Conservation (phyloP, 2,329 filamentous ascomycete genomes). For the Colletotrichum sp. region DNA sequence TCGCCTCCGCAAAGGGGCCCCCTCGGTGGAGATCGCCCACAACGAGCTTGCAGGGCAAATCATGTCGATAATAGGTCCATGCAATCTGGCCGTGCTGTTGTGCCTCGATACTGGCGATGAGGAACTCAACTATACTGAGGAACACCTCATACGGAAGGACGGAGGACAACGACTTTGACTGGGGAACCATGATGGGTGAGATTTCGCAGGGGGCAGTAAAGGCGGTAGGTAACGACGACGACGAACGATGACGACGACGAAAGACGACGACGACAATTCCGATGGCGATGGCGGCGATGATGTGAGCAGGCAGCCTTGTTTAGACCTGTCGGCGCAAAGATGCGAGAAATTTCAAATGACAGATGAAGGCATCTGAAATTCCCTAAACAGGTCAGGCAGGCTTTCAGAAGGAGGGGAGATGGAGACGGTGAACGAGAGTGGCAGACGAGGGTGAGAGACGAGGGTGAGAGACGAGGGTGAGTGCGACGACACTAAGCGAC, state of each 20-base stretch:
- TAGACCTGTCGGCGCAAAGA: not conserved
- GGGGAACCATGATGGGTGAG: not conserved
- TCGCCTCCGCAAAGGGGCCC: not conserved
- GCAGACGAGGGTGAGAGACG: too few species aligned
- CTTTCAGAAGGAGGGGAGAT: not conserved
- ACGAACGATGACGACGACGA: not conserved
- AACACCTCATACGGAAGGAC: not conserved
- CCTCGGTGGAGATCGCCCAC: not conserved
- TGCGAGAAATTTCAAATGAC: not conserved
- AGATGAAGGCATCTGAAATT: not conserved
- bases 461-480: too few species aligned
- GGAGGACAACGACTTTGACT: not conserved
- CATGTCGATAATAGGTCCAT: not conserved
- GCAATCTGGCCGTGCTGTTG: rapidly evolving
- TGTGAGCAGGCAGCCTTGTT: not conserved
- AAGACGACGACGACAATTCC: not conserved
- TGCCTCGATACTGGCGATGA: not conserved
- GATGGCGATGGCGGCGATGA: not conserved
- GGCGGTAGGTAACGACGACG: not conserved
- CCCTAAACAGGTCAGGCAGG: not conserved
- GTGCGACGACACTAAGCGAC: too few species aligned
- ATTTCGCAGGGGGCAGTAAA: not conserved
- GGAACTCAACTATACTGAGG: not conserved
- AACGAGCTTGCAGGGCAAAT: not conserved
- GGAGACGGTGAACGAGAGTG: too few species aligned